phyloP scores from a whole-genome alignment of 371 early-diverging fungal genomes.

The Mortierella sp. region DNA sequence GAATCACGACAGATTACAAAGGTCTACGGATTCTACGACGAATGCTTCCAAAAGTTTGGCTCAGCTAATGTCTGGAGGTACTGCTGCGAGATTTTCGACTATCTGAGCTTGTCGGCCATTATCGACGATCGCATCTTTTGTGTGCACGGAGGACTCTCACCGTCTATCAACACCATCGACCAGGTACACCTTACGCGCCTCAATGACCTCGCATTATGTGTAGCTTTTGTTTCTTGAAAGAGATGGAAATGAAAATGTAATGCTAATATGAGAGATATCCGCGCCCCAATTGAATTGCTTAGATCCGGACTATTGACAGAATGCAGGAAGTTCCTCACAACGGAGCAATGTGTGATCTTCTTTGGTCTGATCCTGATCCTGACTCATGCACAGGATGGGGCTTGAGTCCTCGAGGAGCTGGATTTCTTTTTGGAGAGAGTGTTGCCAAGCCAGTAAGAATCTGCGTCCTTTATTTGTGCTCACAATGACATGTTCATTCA shows the following conservation, averaged over 20 bases:
- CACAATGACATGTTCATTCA: not conserved
- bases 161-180: constrained; percentile 93
- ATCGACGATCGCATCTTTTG: constrained; percentile 96
- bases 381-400: constrained; percentile 85
- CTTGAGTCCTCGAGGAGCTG: constrained; percentile 98
- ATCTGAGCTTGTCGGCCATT: constrained; percentile 94
- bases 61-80: constrained; percentile 97
- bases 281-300: constrained; percentile 3
- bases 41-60: constrained; percentile 98
- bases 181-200: constrained; percentile 69
- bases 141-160: constrained; percentile 99
- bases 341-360: constrained; percentile 98
- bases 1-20: constrained; percentile 98
- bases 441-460: constrained; percentile 81
- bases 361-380: constrained; percentile 99
- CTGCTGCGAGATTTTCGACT: constrained; percentile 99
- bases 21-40: constrained; percentile 99
- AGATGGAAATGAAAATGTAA: not conserved
- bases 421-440: constrained; percentile 97
- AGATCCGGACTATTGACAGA: constrained; percentile 96
- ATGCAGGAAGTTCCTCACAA: constrained; percentile 99
- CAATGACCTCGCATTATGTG: not conserved
- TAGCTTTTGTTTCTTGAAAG: not conserved
- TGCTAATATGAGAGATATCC: constrained; percentile 1
- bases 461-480: not conserved